These are phyloP conservation scores for Ophidiomyces ophidiicola DNA, from an alignment of 2,329 filamentous ascomycete genomes.

Conservation along the genomic window DNA sequence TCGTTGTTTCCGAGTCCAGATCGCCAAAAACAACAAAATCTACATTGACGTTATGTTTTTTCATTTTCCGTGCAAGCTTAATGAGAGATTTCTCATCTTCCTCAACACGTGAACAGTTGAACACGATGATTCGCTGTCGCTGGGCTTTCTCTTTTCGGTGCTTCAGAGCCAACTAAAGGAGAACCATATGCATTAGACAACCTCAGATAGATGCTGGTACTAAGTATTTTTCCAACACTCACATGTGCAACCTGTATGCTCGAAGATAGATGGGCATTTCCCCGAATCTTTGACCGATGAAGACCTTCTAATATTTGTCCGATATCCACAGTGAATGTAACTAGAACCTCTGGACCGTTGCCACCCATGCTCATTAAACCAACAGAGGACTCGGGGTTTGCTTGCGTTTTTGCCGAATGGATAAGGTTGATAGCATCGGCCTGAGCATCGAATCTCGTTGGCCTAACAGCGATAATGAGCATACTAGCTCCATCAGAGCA, in stretches of 20 bases:
- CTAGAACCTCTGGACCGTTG: conserved; percentile 91
- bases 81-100: conserved; percentile 83
- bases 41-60: conserved; percentile 89
- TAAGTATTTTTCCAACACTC: conserved; percentile 32
- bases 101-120: conserved; percentile 82
- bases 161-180: conserved; percentile 75
- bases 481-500: not conserved
- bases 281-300: conserved; percentile 88
- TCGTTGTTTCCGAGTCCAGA: conserved; percentile 72
- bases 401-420: conserved; percentile 88
- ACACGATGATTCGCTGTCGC: conserved; percentile 90
- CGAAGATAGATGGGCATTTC: conserved; percentile 75
- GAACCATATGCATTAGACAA: too few species aligned
- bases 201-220: conserved; percentile 1
- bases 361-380: conserved; percentile 98
- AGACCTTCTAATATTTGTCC: conserved; percentile 89
- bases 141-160: conserved; percentile 97
- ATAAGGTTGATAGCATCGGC: conserved; percentile 88
- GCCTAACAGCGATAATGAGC: conserved; percentile 40
- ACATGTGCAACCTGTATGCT: conserved; percentile 92
- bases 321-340: conserved; percentile 89
- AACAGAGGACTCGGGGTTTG: conserved; percentile 92
- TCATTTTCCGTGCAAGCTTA: conserved; percentile 93
- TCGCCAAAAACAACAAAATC: conserved; percentile 95
- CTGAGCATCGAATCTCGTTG: conserved; percentile 92